These are phyloP conservation scores for Larix kaempferi DNA, from an alignment of 75 land plant species.

Conservation along the genomic window DNA sequence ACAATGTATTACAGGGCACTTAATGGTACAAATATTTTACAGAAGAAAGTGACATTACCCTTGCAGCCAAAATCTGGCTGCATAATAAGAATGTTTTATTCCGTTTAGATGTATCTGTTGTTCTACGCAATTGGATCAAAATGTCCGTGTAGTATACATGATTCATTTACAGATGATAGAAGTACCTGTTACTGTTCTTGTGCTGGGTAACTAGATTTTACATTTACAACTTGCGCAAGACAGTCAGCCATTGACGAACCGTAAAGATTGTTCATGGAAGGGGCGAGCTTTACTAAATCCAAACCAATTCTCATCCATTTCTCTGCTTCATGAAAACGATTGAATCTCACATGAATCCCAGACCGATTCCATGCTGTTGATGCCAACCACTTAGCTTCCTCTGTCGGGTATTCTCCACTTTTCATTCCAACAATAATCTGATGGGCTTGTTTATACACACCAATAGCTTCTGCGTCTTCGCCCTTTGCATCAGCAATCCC, in stretches of 20 bases:
- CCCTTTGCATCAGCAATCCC: slow-evolving; percentile 38
- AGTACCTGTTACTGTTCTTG: too few relatives aligned
- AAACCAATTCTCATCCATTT: slow-evolving; percentile 86
- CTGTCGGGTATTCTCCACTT: slow-evolving; percentile 65
- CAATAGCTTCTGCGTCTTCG: slow-evolving; percentile 52
- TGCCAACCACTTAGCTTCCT: slow-evolving; percentile 94
- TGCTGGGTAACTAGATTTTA: too few relatives aligned
- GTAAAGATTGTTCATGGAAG: slow-evolving; percentile 30
- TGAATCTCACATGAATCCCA: slow-evolving; percentile 48
- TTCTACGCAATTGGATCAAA: too few relatives aligned
- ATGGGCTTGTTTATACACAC: slow-evolving; percentile 72
- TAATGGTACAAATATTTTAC: too few relatives aligned
- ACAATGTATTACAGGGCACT: too few relatives aligned
- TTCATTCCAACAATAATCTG: slow-evolving; percentile 68
- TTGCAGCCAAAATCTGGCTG: too few relatives aligned
- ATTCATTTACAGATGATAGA: too few relatives aligned
- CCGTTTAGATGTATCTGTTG: too few relatives aligned
- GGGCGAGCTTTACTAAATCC: slow-evolving; percentile 58
- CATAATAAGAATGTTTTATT: too few relatives aligned
- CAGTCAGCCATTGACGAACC: neutral
- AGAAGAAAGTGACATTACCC: too few relatives aligned
- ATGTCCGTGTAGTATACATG: too few relatives aligned
- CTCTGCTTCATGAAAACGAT: slow-evolving; percentile 38
- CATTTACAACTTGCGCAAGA: too few relatives aligned
- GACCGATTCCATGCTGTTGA: slow-evolving; percentile 93